Conservation (phyloP, 768 basidiomycete species). For the Panus rudis region DNA sequence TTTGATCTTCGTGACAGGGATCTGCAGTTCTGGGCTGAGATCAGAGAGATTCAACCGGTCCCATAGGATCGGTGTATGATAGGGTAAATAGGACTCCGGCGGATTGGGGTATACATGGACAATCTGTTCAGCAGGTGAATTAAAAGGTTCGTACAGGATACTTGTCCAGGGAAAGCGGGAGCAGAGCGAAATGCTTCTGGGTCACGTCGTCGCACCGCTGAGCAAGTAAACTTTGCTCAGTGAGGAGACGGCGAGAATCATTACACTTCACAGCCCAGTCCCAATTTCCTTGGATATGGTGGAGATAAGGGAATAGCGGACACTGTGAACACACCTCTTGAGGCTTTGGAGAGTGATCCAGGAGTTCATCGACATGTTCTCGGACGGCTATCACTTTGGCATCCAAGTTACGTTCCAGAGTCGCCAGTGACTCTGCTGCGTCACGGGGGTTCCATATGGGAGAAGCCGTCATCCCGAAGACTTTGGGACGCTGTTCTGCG, state of each 20-base stretch:
- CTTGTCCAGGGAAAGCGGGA: too few species aligned
- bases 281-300: background rate
- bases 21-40: conserved; percentile 27
- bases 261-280: too few species aligned
- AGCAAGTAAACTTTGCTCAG: too few species aligned
- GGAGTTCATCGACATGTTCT: conserved; percentile 60
- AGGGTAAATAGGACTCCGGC: conserved; percentile 42
- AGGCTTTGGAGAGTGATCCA: conserved; percentile 54
- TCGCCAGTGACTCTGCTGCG: conserved; percentile 51
- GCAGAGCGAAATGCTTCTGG: too few species aligned
- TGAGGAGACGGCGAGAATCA: too few species aligned
- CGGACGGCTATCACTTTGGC: conserved; percentile 71
- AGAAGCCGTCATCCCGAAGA: conserved; percentile 93
- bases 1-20: conserved; percentile 55
- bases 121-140: conserved; percentile 35
- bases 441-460: conserved; percentile 79
- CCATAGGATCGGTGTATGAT: conserved; percentile 52
- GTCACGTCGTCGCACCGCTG: too few species aligned
- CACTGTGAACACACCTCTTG: conserved; percentile 52
- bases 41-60: conserved; percentile 37
- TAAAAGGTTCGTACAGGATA: background rate
- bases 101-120: conserved; percentile 51
- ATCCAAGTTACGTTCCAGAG: conserved; percentile 65
- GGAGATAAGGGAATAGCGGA: background rate
- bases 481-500: conserved; percentile 50